Conservation (phyloP, 257 asterid genomes). For the Penstemon davidsonii region DNA sequence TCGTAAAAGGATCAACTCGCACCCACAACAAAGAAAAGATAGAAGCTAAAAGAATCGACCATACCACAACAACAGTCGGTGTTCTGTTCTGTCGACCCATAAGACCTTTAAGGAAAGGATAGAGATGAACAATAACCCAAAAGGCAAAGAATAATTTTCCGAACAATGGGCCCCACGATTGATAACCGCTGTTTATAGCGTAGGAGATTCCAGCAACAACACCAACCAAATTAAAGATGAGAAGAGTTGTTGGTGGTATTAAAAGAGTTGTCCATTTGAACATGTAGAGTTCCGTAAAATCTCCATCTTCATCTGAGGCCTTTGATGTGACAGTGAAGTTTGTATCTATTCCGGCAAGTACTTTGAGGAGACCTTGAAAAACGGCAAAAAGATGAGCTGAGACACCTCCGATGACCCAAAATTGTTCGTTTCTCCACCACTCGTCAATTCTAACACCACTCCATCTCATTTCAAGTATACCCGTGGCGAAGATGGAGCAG, state of each 20-base stretch:
- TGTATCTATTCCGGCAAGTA: slow-evolving; percentile 94
- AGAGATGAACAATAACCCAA: slow-evolving; percentile 96
- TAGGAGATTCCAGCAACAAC: slow-evolving; percentile 94
- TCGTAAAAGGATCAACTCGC: slow-evolving; percentile 85
- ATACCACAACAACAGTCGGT: slow-evolving; percentile 88
- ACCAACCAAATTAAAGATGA: slow-evolving; percentile 82
- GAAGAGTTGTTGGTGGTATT: slow-evolving; percentile 95
- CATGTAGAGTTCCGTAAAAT: slow-evolving; percentile 88
- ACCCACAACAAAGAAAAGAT: slow-evolving; percentile 94
- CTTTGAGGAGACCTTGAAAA: slow-evolving; percentile 93
- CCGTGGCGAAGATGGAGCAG: slow-evolving; percentile 92
- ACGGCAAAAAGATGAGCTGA: slow-evolving; percentile 92
- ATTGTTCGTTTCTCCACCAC: slow-evolving; percentile 99
- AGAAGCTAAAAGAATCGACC: slow-evolving; percentile 95
- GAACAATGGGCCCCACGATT: slow-evolving; percentile 95
- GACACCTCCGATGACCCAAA: slow-evolving; percentile 98
- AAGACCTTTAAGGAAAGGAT: slow-evolving; percentile 94
- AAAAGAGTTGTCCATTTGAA: slow-evolving; percentile 96
- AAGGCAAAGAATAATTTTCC: slow-evolving; percentile 91
- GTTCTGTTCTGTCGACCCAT: slow-evolving; percentile 98
- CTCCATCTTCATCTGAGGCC: slow-evolving; percentile 92
- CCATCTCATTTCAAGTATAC: slow-evolving; percentile 97
- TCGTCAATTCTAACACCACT: slow-evolving; percentile 96
- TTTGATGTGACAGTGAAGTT: slow-evolving; percentile 97
- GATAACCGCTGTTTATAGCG: slow-evolving; percentile 92